Evolutionary conservation across 176 grass and related monocot species (phyloP), one percentile per base, ranked within the genome.

Genomic region (Elaeis guineensis): DNA sequence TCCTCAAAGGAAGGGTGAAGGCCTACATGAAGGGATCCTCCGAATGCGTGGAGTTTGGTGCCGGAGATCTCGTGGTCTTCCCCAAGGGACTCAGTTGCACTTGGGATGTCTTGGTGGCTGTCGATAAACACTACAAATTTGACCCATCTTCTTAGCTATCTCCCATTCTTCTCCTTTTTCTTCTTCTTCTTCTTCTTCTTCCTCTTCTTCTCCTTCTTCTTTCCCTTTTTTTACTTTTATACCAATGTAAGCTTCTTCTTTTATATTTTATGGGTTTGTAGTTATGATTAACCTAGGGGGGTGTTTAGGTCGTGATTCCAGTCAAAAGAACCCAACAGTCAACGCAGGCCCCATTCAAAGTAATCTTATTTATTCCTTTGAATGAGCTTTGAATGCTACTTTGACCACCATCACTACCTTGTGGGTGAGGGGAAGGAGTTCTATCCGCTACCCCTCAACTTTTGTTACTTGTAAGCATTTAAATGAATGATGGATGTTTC

Each of bases 61-160:
- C 86, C 25, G 91, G 91, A 3, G 91, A 96, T 68, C 77, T 96
- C 60, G 86, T 96, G 21, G 69, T 90, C 66, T 87, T 96, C 82
- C 86, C 91, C 68, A 90, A 88, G 72, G 91, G 91, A 48, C 63
- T 90, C 15, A 85, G 86, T 69, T 96, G 86, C 83, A 90, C 86
- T 67, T 96, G 91, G 91, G 83, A 90, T 54, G 83, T 96, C 60
- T 29, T 62, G 28, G 83, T 83, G 48, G 80, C 83, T 54, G 83
- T 96, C 57, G 86, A 90, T 44, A 96, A 96, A 72, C 77, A 85
- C 80, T 96, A 96, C 83, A 87, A 90, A 52, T 96, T 96, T 58
- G 86, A 85, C 74, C 76, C 91, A 8, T 82, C 90, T 44, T 14
- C 35, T 52, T 94, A 76, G 30, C 52, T 22, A 25, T 16, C 19